Percentiles rank a stretch among this genome's conserved stretches.
Evolutionary conservation across 2,329 filamentous ascomycete genomes (phyloP).

Genomic region (Penicillium crustosum): DNA sequence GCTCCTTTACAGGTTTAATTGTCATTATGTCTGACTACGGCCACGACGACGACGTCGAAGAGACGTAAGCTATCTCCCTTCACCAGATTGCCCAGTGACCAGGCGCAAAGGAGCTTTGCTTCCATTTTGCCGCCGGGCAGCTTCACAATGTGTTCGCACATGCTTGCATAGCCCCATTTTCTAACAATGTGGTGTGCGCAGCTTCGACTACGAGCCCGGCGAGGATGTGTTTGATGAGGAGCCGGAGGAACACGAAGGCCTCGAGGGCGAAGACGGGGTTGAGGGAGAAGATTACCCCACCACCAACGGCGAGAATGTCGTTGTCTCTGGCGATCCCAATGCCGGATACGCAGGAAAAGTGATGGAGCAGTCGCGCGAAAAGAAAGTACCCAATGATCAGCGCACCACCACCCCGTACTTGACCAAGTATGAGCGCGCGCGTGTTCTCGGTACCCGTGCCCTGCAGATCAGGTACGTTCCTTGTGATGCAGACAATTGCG

Average conservation of each 20-base stretch:
- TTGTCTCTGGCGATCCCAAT: conserved; percentile 54
- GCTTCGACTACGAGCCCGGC: conserved; percentile 58
- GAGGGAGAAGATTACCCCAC: conserved; percentile 46
- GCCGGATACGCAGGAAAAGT: conserved; percentile 52
- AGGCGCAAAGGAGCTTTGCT: conserved; percentile 16
- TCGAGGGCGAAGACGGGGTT: conserved; percentile 55
- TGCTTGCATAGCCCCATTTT: conserved; percentile 18
- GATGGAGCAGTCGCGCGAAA: conserved; percentile 63
- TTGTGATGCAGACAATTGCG: conserved; percentile 73
- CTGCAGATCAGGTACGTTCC: conserved; percentile 82
- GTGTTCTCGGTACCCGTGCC: conserved; percentile 88
- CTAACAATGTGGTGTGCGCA: conserved; percentile 29
- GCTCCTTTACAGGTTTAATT: conserved; percentile 7
- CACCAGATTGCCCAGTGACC: conserved; percentile 2
- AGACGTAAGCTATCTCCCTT: conserved; percentile 48
- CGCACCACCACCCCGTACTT: conserved; percentile 95
- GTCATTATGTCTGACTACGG: conserved; percentile 70
- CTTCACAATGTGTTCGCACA: conserved; percentile 4
- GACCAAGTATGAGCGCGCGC: conserved; percentile 97
- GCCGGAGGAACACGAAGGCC: conserved; percentile 57
- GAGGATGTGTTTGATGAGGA: conserved; percentile 66
- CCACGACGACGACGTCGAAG: conserved; percentile 63
- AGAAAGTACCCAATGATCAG: conserved; percentile 86
- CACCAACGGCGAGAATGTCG: conserved; percentile 42
- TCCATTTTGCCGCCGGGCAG: conserved; percentile 9